Evolutionary conservation across 257 asterid species (phyloP), one percentile per base, ranked within the genome.

Genomic region (Solanum phureja): DNA sequence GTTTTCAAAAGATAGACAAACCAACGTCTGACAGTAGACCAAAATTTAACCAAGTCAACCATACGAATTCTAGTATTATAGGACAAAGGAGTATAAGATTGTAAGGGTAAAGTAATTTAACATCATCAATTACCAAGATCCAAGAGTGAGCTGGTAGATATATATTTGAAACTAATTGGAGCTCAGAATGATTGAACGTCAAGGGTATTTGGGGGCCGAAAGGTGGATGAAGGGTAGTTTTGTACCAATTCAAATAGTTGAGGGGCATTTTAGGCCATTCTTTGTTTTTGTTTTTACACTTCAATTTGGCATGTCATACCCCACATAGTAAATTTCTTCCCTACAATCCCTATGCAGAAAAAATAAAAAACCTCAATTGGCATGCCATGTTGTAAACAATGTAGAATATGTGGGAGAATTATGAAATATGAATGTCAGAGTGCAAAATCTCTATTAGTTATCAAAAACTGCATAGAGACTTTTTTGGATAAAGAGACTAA

Each of bases 401-500:
- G 12, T 31, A 82, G 42, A 82, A 18, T 82, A 49, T 9, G 86
- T 27, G 66, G 85, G 66, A 79, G 40, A 79, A 82, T 46, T 49
- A 82, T 18, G 42, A 35, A 82, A 82, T 16, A 82, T 82, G 29
- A 82, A 31, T 29, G 42, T 19, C 69, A 82, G 86, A 46, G 29
- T 82, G 64, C 85, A 44, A 27, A 23, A 44, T 79, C 64, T 33
- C 79, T 40, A 85, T 68, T 68, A 68, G 79, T 73, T 34, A 37
- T 46, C n/a, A 23, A 72, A 29, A 49, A 88, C 7, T 31, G 71
- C 19, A 60, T 60, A 84, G 69, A 38, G 91, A 88, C 95, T 35
- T 35, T 71, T 73, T 73, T 34, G 81, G 27, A 56, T 29, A 60
- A 83, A 73, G 75, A 46, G 91, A 88, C 97, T 94, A 91, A 96